Base-by-base conservation (phyloP, 2,329 filamentous ascomycete genomes). In the Aspergillus chevalieri region DNA sequence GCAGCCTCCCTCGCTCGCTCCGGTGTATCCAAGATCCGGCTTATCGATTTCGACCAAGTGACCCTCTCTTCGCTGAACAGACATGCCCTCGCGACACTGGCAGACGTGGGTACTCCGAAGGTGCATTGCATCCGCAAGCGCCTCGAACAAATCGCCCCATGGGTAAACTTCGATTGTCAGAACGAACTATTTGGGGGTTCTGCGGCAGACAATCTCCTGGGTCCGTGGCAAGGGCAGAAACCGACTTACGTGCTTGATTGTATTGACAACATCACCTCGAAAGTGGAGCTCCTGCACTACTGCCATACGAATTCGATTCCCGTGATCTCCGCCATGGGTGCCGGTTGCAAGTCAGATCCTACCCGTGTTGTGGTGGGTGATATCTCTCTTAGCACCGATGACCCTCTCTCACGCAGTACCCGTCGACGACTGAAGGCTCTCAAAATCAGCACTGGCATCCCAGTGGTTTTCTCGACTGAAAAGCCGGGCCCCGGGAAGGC, bases 31-130 rank as follows among this genome's bases (percentile, higher is more conserved):
- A 85, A 84, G 60, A 78, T 98, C 48, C 85, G 93, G 1, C 80
- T 98, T 34, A 83, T 98, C 58, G 93, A 98, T 69, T 98, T 98
- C 66, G 93, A 98, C 67, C 93, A 98, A 77, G 92, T 98, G 30
- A 95, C 91, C 0, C 77, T 98, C 42, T 95, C 89, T 55, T 95
- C 90, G 3, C 75, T 98, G 48, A 98, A 98, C 69, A 79, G 93
- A n/a, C 93, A 98, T 70, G 90, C 93, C 7, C 86, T 98, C 1
- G 93, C 93, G 4, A 97, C 92, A 0, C 77, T 97, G 6, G 88
- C 89, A 14, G 93, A 98, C 63, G 93, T 98, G 1, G 93, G 93
- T 21, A 89, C 86, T 10, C 83, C 91, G 7, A 98, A 98, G 72
- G 93, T 98, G 1, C 81, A 87, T 49, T 93, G 89, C 60, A 81